Evolutionary conservation across 768 basidiomycete species (phyloP).

Genomic region (Tricholomella constricta): DNA sequence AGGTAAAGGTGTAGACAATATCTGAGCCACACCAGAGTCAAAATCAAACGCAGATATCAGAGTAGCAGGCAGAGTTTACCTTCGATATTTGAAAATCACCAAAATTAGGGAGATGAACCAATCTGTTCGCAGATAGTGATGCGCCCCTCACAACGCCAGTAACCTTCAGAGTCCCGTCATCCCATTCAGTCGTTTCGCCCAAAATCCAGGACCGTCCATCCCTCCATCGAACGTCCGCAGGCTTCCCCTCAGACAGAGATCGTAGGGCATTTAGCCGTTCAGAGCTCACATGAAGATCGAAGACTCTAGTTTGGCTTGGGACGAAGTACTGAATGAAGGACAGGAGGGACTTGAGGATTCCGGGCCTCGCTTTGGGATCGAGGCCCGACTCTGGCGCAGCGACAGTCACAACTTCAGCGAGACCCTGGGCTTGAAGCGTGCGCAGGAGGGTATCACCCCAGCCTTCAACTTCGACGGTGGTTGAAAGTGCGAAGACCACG

Average conservation of each 20-base stretch:
- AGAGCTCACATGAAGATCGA: slow-evolving; percentile 63
- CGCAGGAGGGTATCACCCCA: slow-evolving; percentile 90
- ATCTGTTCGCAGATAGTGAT: slow-evolving; percentile 74
- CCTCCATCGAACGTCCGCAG: slow-evolving; percentile 78
- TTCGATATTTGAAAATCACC: slow-evolving; percentile 88
- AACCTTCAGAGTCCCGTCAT: slow-evolving; percentile 65
- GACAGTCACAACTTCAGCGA: slow-evolving; percentile 80
- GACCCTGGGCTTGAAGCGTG: slow-evolving; percentile 86
- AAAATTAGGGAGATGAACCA: slow-evolving; percentile 84
- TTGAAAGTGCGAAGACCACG: slow-evolving; percentile 81
- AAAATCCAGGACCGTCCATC: slow-evolving; percentile 79
- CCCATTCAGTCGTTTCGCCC: slow-evolving; percentile 61
- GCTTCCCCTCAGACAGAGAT: slow-evolving; percentile 82
- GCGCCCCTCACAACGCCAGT: slow-evolving; percentile 87
- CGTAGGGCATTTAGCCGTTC: slow-evolving; percentile 77
- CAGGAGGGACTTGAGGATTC: slow-evolving; percentile 82
- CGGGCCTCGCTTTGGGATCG: slow-evolving; percentile 63
- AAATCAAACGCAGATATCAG: background rate
- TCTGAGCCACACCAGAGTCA: slow-evolving; percentile 43
- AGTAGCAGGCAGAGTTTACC: slow-evolving; percentile 42
- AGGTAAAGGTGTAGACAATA: slow-evolving; percentile 61
- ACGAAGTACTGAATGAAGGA: slow-evolving; percentile 97
- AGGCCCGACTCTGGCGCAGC: slow-evolving; percentile 56
- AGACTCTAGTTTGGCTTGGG: slow-evolving; percentile 75
- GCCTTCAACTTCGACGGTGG: slow-evolving; percentile 75